Evolutionary conservation across 2,329 filamentous ascomycete genomes (phyloP), one percentile per base, ranked within the genome.

Genomic region (Exophiala phaeomuriformis): DNA sequence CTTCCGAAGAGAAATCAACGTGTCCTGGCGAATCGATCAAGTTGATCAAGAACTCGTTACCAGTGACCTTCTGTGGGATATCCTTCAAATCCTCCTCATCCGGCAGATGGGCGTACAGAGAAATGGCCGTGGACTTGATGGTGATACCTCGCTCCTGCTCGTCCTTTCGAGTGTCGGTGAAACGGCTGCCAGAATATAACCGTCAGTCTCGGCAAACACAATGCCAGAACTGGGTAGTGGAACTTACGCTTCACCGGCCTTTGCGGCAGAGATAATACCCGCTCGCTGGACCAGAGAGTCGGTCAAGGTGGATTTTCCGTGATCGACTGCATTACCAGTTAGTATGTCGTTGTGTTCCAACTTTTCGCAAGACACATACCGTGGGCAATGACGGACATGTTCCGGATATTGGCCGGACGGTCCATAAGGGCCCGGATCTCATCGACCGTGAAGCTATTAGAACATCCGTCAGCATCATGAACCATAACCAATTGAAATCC

Each of bases 341-440:
- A 53, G 42, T 31, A 46, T 45, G 6, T 12, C 39, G 9, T 40
- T 10, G 31, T 42, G n/a, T 19, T 29, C n/a, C 19, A 36, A 36
- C 9, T 7, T 35, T n/a, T 46, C 48, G 19, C 37, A 39, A n/a
- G 40, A 12, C 29, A 49, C 53, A 42, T 76, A 82, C 80, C 90
- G 81, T 98, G 93, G 76, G 93, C 93, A 89, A 97, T 97, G 76
- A 98, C 93, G 80, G 90, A 96, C 91, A 96, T 97, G 85, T 97
- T 97, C 71, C 82, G 79, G 75, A 85, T 83, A 75, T 84, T 84
- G 69, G 75, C 74, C 68, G 69, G 71, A 61, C 70, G 69, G 69
- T 76, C 72, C 73, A 76, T 76, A 66, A 75, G 67, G 52, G 46
- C 64, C 74, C 78, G 71, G 76, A 84, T 80, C 78, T 84, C 90